Conservation (phyloP, 805 yeast genomes). For the Saccharomycopsis babjevae region DNA sequence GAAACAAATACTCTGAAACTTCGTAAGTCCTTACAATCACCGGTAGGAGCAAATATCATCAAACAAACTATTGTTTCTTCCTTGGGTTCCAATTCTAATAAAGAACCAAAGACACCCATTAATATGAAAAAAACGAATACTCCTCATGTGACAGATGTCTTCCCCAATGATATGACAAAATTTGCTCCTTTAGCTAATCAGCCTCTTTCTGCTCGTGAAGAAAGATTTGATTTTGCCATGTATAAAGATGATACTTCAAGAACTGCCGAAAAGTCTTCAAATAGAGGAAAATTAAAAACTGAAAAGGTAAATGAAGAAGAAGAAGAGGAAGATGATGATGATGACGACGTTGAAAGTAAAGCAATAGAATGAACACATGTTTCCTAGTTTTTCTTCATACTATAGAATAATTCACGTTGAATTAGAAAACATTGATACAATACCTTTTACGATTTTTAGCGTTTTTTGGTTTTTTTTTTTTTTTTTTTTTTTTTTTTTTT, state of each 20-base stretch:
- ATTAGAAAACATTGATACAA: background rate
- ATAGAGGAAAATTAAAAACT: background rate
- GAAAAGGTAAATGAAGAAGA: conserved; percentile 11
- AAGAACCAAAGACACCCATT: conserved; percentile 17
- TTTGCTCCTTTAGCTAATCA: conserved; percentile 42
- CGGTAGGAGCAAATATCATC: conserved; percentile 12
- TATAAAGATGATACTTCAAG: conserved; percentile 17
- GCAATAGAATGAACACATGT: conserved; percentile 24
- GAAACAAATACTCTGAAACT: background rate
- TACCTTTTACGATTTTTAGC: background rate
- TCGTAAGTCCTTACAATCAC: conserved; percentile 15
- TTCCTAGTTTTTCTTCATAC: conserved; percentile 13
- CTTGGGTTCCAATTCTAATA: background rate
- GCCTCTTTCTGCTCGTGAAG: conserved; percentile 40
- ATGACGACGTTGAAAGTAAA: conserved; percentile 25
- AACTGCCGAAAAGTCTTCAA: background rate
- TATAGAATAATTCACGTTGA: background rate
- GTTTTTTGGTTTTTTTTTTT: background rate
- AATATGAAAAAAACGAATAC: conserved; percentile 16
- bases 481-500: background rate
- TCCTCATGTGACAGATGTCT: conserved; percentile 39
- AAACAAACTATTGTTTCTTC: conserved; percentile 12
- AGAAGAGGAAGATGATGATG: conserved; percentile 19
- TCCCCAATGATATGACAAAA: conserved; percentile 34
- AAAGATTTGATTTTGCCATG: conserved; percentile 26